Evolutionary conservation across 371 early-diverging fungal genomes (phyloP).

Genomic region (Blakeslea trispora): DNA sequence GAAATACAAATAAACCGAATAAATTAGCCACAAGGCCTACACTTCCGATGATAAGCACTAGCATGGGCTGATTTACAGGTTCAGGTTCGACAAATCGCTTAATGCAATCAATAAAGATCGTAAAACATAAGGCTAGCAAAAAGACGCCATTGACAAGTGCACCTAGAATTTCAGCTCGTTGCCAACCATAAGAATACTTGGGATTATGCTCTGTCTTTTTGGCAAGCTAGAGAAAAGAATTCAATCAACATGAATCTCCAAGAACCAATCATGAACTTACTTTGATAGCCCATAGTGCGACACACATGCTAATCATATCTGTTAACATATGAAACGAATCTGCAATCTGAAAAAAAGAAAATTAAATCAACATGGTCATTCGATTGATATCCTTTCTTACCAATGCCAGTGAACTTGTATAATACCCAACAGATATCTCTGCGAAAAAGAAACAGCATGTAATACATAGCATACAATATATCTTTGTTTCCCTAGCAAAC

Average conservation of each 20-base stretch:
- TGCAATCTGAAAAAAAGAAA: constrained; percentile 67
- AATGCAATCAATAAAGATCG: constrained; percentile 86
- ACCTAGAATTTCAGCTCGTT: constrained; percentile 91
- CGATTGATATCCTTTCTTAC: constrained; percentile 27
- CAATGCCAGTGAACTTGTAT: constrained; percentile 80
- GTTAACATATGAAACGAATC: constrained; percentile 94
- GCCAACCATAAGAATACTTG: constrained; percentile 86
- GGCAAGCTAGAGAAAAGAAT: constrained; percentile 22
- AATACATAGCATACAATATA: constrained; percentile 64
- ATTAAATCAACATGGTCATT: no score
- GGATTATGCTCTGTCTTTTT: constrained; percentile 49
- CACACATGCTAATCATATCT: constrained; percentile 78
- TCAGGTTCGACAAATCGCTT: constrained; percentile 76
- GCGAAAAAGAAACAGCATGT: constrained; percentile 72
- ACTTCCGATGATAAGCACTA: constrained; percentile 82
- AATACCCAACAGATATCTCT: constrained; percentile 81
- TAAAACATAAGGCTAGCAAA: constrained; percentile 85
- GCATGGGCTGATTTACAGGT: constrained; percentile 69
- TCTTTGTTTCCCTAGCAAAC: constrained; percentile 27
- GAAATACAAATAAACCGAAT: constrained; percentile 80
- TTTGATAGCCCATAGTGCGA: constrained; percentile 86
- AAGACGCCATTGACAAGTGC: constrained; percentile 91
- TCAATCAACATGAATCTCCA: not conserved
- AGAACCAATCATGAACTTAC: constrained; percentile 31
- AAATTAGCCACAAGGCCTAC: constrained; percentile 86